Conservation (phyloP, 192 early-diverging fungal species). For the Backusella australiensis region DNA sequence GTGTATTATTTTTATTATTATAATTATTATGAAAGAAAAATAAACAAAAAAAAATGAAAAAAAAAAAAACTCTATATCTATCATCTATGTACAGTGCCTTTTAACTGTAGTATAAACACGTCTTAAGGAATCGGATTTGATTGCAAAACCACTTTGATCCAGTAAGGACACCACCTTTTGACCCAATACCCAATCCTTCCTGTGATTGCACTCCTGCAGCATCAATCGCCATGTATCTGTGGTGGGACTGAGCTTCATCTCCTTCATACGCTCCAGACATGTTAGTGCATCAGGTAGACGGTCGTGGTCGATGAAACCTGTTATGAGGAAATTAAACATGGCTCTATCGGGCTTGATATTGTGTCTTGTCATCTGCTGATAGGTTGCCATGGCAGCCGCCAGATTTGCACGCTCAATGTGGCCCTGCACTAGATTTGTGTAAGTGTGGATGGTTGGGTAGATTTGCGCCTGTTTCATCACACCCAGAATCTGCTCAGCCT, state of each 20-base stretch:
- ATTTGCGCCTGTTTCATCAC: conserved; percentile 6
- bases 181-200: conserved; percentile 15
- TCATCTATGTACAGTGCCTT: neutral
- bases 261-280: conserved; percentile 23
- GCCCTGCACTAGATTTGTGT: conserved; percentile 34
- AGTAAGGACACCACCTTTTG: neutral
- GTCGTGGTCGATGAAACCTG: conserved; percentile 21
- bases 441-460: conserved; percentile 30
- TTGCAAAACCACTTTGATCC: conserved; percentile 22
- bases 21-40: neutral
- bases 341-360: conserved; percentile 30
- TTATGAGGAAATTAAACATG: conserved; percentile 32
- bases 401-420: conserved; percentile 22
- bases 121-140: conserved; percentile 7
- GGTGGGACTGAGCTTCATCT: conserved; percentile 13
- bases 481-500: conserved; percentile 19
- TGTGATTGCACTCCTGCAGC: conserved; percentile 10
- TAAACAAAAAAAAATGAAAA: neutral
- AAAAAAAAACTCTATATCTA: neutral
- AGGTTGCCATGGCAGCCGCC: conserved; percentile 20
- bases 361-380: conserved; percentile 12
- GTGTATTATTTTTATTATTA: too few relatives aligned
- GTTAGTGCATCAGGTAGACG: conserved; percentile 24
- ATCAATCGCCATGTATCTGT: conserved; percentile 32
- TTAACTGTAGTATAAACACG: conserved; percentile 20